Evolutionary conservation across 2,329 filamentous ascomycete genomes (phyloP).

Genomic region (Claviceps spartinae): DNA sequence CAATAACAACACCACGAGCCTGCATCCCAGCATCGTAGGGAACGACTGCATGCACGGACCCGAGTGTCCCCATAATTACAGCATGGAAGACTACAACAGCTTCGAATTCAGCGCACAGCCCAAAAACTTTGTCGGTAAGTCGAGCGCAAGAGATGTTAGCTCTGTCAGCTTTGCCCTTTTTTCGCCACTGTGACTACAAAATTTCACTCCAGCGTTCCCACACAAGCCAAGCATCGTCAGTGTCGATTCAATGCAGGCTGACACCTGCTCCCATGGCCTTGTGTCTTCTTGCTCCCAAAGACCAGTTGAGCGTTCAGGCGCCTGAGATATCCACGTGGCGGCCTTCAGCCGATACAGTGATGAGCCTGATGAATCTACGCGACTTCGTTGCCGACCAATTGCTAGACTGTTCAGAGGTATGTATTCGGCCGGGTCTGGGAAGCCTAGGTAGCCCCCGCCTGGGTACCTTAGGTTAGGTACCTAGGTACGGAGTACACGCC

Average conservation of each 20-base stretch:
- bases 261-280: background rate
- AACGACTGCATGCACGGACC: conserved; percentile 38
- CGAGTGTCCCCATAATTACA: conserved; percentile 38
- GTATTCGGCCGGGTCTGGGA: no score
- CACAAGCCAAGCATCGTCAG: background rate
- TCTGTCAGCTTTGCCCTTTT: background rate
- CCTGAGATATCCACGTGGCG: conserved; percentile 3
- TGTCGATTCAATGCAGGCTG: background rate
- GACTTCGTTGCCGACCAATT: background rate
- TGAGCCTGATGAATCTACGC: background rate
- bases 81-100: conserved; percentile 36
- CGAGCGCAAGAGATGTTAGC: background rate
- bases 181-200: background rate
- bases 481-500: no score
- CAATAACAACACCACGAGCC: conserved; percentile 33
- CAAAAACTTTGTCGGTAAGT: conserved; percentile 47
- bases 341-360: background rate
- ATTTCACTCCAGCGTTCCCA: background rate
- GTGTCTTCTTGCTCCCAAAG: background rate
- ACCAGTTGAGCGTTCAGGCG: background rate
- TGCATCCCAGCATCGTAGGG: conserved; percentile 51
- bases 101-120: conserved; percentile 31
- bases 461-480: no score
- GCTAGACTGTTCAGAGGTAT: no score
- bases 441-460: no score